Evolutionary conservation across 768 basidiomycete genomes (phyloP), one percentile per base, ranked within the genome.

Genomic region (Amanita molliuscula): DNA sequence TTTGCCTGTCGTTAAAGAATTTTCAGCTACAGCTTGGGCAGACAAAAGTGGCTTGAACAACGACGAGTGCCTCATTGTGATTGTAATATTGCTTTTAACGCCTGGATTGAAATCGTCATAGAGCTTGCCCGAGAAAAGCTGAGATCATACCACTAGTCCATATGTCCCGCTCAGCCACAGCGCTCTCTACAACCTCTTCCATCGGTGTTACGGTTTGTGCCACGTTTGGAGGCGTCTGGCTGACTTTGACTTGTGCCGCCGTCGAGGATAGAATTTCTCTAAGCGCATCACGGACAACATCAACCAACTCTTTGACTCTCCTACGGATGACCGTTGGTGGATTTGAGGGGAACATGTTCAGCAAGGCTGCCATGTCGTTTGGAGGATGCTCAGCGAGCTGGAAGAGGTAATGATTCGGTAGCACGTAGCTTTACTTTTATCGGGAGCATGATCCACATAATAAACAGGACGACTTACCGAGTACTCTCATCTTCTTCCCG

Each of bases 401-500:
- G 61, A 92, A 87, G 21, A 91, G 61, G 57, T 75, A 71, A 54
- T 88, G 87, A 56, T 89, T 89, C 33, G 81, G 74, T 9, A 91
- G 67, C 15, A 91, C 77, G 61, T 82, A 89, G 66, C 85, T 85
- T 53, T 28, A 16, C 18, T 20, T 3, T 16, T 8, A 20, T 44
- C 26, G 35, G 26, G 7, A 53, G 23, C 50, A 21, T 15, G 44
- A 13, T 36, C 43, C 8, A 50, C n/a, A 13, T n/a, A 46, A 20
- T 33, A 7, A 20, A 16, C 47, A 10, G 13, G 28, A 48, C 29
- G 3, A 66, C 78, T 40, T 61, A 92, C 83, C 84, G 69, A 7
- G 77, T 76, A 59, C 88, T 88, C 65, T 96, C 93, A 61, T 97
- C 94, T 57, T 91, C 87, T 50, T 83, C 79, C 44, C 89, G 72